A percentile compares a stretch with the other conserved stretches of the same genome.
These are phyloP conservation scores for Suillus clintonianus DNA, from an alignment of 768 basidiomycete genomes.

Conservation along the genomic window DNA sequence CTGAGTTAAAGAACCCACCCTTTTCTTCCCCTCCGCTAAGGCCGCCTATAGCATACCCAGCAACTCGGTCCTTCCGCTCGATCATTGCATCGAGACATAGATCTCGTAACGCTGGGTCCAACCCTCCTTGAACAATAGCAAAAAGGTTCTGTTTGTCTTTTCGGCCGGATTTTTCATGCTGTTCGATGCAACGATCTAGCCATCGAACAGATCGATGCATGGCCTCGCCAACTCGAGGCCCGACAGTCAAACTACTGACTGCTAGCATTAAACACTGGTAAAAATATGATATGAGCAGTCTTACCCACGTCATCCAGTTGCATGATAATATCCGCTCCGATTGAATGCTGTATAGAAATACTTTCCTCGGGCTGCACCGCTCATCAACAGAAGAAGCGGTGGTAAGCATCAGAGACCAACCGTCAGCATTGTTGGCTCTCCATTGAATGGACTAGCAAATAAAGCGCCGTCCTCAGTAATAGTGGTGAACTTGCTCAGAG, in stretches of 20 bases:
- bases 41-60: slow-evolving; percentile 92
- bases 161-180: slow-evolving; percentile 70
- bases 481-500: slow-evolving; percentile 78
- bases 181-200: slow-evolving; percentile 85
- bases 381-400: slow-evolving; percentile 7
- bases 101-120: slow-evolving; percentile 70
- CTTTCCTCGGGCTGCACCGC: slow-evolving; percentile 79
- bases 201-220: slow-evolving; percentile 88
- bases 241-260: slow-evolving; percentile 82
- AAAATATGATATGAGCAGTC: slow-evolving; percentile 22
- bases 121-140: slow-evolving; percentile 89
- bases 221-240: slow-evolving; percentile 82
- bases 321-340: slow-evolving; percentile 95
- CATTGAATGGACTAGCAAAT: slow-evolving; percentile 83
- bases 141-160: slow-evolving; percentile 78
- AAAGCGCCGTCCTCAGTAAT: slow-evolving; percentile 90
- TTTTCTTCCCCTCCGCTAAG: slow-evolving; percentile 92
- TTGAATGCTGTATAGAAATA: slow-evolving; percentile 86
- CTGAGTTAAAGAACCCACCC: slow-evolving; percentile 45
- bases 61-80: slow-evolving; percentile 67
- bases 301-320: slow-evolving; percentile 89
- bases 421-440: slow-evolving; percentile 86
- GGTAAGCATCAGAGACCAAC: slow-evolving; percentile 41
- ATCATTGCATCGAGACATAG: slow-evolving; percentile 83
- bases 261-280: slow-evolving; percentile 6